A percentile compares a stretch with the other conserved stretches of the same genome.
Evolutionary conservation across 2,329 filamentous ascomycete species (phyloP).

Genomic region (Clonostachys rhizophaga): DNA sequence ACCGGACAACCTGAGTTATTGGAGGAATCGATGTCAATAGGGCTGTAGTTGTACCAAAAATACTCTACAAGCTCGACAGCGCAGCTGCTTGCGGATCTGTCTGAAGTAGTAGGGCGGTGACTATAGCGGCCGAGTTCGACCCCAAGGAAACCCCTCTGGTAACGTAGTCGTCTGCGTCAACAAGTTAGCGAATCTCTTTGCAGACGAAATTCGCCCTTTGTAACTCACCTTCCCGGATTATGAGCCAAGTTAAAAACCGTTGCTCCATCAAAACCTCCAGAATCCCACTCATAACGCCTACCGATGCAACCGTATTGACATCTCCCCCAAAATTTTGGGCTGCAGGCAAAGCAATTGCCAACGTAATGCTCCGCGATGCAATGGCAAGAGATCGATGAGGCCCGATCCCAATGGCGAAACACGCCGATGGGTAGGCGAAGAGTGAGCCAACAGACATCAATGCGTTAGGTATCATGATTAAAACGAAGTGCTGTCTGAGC

Average conservation of each 20-base stretch:
- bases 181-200: too few species aligned
- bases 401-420: constrained; percentile 45
- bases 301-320: constrained; percentile 45
- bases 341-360: constrained; percentile 55
- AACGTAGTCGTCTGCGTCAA: constrained; percentile 52
- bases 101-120: constrained; percentile 49
- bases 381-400: constrained; percentile 48
- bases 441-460: constrained; percentile 46
- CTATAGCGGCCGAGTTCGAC: constrained; percentile 55
- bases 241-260: constrained; percentile 39
- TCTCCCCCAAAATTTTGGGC: constrained; percentile 53
- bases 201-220: too few species aligned
- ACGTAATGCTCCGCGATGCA: constrained; percentile 49
- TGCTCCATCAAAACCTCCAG: constrained; percentile 51
- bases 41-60: constrained; percentile 56
- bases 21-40: constrained; percentile 53
- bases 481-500: constrained; percentile 46
- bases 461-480: constrained; percentile 49
- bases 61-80: constrained; percentile 51
- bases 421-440: constrained; percentile 51
- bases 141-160: constrained; percentile 57
- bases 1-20: constrained; percentile 14
- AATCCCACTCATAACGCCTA: constrained; percentile 57
- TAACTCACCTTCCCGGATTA: constrained; percentile 44
- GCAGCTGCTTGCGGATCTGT: constrained; percentile 56